Base-by-base conservation (phyloP, 352 stramenopile genomes). In the Pythium biforme region DNA sequence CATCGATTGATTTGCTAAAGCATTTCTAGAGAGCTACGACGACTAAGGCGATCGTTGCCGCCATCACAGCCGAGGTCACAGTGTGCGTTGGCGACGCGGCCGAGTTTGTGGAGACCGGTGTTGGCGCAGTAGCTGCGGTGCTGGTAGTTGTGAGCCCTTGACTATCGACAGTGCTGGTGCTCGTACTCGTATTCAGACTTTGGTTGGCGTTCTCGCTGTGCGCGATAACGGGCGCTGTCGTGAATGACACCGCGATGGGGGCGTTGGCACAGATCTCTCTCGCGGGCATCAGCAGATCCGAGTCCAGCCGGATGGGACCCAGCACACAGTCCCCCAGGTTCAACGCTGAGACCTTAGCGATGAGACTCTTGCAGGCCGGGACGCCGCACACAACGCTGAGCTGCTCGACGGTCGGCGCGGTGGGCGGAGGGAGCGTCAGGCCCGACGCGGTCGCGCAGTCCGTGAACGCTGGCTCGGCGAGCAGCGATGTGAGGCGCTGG, bases 261-360 rank as follows among this genome's bases (percentile, higher is more conserved):
- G 41, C n/a, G 37, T 29, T 60, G 17, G 45, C 47, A 15, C 63
- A 74, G 14, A 39, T 29, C 4, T 47, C 25, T 4, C 26, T 34
- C 37, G 64, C 66, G 1, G 68, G 68, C 27, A 27, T 47, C 45
- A 75, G 50, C 26, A 76, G 41, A 34, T 73, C 56, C 12, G 52
- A 65, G 49, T 71, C 51, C 25, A 76, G 43, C 10, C 61, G 14
- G 17, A 71, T 40, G 14, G 62, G 41, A 22, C 59, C 58, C 8
- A 72, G 39, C 20, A 7, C 26, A n/a, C 71, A 75, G 60, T 77
- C 68, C 22, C 71, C 71, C 4, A 78, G 60, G 4, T 56, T 57
- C 6, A 74, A 59, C 0, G 27, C 59, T 53, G 64, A 34, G 29
- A 61, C 33, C 52, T 49, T 67, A 20, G 23, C 22, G 20, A 56